Base-by-base conservation (phyloP, 2,329 filamentous ascomycete species). In the Colletotrichum liaoningense region DNA sequence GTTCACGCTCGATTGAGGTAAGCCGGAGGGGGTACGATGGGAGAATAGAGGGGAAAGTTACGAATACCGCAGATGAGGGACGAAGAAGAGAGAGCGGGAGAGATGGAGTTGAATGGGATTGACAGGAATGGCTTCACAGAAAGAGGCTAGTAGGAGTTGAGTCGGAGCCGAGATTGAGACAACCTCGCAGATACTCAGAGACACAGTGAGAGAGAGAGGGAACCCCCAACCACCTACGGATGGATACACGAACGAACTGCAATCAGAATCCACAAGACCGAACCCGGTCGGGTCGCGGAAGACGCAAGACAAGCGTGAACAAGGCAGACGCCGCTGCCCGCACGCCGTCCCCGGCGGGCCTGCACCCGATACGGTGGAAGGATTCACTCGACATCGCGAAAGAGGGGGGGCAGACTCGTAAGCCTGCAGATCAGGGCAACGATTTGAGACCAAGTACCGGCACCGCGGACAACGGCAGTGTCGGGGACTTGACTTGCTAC, bases 391-490 rank as follows among this genome's bases (percentile, higher is more conserved):
- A 72, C 26, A 74, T 72, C 30, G 67, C 52, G 54, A 54, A 24
- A 55, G 42, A 42, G 26, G 54, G 38, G 68, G 63, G 63, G 67
- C 52, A 24, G 72, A 72, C 35, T 74, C 63, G 72, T 74, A 35
- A 74, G 72, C 69, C 14, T 59, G 72, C 57, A 66, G 72, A 74
- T 74, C 68, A 71, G 35, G 30, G n/a, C 16, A 42, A 74, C 33
- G 72, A 68, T 74, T 72, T 54, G 71, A 73, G 67, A 62, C 62
- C 16, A 35, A 46, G 62, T 71, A 66, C 62, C 35, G 24, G 33
- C 26, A 2, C 58, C 55, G 65, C 16, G 69, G 52, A 19, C 22
- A 22, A 62, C 3, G 35, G 69, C 69, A 49, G 57, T 16, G 33
- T 14, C n/a, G 42, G n/a, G 49, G 52, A 69, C 69, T 19, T 69